A percentile compares a stretch with the other conserved stretches of the same genome.
Evolutionary conservation across 768 basidiomycete species (phyloP).

Genomic region (Termitomyces sp.): DNA sequence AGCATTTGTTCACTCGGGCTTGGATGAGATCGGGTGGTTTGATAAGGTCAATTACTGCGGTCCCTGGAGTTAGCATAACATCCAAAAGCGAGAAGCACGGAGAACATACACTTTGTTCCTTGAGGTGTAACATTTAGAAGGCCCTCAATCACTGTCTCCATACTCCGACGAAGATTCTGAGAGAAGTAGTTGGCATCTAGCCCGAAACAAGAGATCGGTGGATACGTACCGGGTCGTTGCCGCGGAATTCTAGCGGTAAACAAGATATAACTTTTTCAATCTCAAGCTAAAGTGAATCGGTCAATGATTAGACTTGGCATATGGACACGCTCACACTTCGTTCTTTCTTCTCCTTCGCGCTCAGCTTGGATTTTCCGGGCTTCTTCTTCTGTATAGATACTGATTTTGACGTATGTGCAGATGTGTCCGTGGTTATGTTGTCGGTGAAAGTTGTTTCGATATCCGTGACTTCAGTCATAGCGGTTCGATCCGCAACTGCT

Average conservation of each 20-base stretch:
- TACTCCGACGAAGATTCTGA: constrained; percentile 67
- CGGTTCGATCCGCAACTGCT: constrained; percentile 30
- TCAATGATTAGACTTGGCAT: neutral
- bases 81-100: neutral
- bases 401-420: constrained; percentile 28
- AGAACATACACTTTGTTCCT: constrained; percentile 55
- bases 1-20: constrained; percentile 87
- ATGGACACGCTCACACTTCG: constrained; percentile 44
- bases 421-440: constrained; percentile 32
- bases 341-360: constrained; percentile 81
- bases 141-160: constrained; percentile 75
- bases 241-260: constrained; percentile 87
- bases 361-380: constrained; percentile 57
- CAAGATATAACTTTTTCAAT: constrained; percentile 69
- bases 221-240: constrained; percentile 71
- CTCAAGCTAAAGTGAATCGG: constrained; percentile 35
- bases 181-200: neutral
- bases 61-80: neutral
- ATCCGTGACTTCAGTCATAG: constrained; percentile 34
- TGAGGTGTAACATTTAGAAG: constrained; percentile 59
- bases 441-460: constrained; percentile 33
- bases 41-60: constrained; percentile 69
- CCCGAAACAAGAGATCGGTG: neutral
- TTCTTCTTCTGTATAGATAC: constrained; percentile 46
- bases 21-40: constrained; percentile 80